A percentile compares a stretch with the other conserved stretches of the same genome.
These are phyloP conservation scores for Chlorella sp. DNA, from an alignment of 139 green algal genomes.

Conservation along the genomic window DNA sequence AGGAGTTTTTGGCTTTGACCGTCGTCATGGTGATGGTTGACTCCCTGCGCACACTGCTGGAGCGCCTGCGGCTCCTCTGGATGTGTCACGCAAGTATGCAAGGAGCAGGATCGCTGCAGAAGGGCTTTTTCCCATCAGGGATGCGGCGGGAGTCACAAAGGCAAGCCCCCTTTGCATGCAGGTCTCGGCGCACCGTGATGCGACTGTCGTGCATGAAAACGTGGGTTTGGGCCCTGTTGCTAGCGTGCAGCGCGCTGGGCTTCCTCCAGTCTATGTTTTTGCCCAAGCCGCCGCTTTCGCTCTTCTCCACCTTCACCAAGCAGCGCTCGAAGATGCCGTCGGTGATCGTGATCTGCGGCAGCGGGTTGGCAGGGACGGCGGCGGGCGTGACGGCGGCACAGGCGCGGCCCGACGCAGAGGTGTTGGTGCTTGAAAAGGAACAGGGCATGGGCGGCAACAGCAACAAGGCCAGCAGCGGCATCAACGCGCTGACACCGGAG, in stretches of 20 bases:
- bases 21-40: no score
- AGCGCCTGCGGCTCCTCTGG: no score
- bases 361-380: slow-evolving; percentile 58
- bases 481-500: slow-evolving; percentile 62
- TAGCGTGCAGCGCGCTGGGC: no score
- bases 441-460: slow-evolving; percentile 69
- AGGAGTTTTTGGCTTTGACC: no score
- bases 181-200: no score
- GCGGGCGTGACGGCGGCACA: slow-evolving; percentile 44
- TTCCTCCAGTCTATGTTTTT: neutral
- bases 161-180: no score
- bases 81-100: no score
- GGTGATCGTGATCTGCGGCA: slow-evolving; percentile 63
- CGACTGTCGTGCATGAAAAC: neutral
- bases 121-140: no score
- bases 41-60: no score
- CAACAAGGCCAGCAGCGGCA: slow-evolving; percentile 70
- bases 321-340: neutral
- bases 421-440: slow-evolving; percentile 77
- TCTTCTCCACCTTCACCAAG: neutral
- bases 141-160: no score
- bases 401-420: neutral
- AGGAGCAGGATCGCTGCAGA: no score
- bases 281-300: neutral
- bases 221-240: no score